Conservation (phyloP, 73 alveolate genomes). For the Tetrahymena elliotti region DNA sequence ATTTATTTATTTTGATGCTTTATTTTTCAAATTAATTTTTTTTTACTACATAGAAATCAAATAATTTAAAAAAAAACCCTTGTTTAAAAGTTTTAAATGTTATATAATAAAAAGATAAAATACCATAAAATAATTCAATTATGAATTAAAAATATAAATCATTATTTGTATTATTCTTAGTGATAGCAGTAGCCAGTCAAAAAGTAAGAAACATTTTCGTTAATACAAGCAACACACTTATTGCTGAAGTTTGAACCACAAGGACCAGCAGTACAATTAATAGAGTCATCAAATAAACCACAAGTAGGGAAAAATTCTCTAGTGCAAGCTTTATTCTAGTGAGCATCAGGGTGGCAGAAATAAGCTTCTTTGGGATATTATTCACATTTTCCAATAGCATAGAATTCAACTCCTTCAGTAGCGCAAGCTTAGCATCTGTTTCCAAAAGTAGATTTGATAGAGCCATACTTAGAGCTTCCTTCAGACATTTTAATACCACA, state of each 20-base stretch:
- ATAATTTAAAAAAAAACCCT: no score
- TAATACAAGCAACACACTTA: constrained; percentile 10
- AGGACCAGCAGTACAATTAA: neutral
- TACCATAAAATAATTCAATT: neutral
- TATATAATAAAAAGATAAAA: no score
- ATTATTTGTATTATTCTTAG: neutral
- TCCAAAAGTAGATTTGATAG: neutral
- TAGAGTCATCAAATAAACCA: neutral
- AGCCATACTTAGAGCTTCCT: neutral
- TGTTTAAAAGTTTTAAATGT: no score
- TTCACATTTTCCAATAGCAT: neutral
- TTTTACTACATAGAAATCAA: no score
- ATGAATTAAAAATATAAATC: neutral
- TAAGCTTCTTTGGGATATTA: neutral
- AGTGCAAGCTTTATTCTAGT: neutral
- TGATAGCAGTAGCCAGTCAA: constrained; percentile 2
- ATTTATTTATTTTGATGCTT: no score
- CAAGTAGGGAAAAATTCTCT: constrained; percentile 7
- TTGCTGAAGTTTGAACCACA: constrained; percentile 11
- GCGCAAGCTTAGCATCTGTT: neutral
- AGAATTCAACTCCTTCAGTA: neutral
- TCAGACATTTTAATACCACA: neutral
- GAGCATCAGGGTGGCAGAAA: neutral
- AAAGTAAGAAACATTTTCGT: neutral
- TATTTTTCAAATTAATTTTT: no score